A percentile compares a stretch with the other conserved stretches of the same genome.
Conservation (phyloP, 2,329 filamentous ascomycete genomes). For the Nannizziopsis barbatae region DNA sequence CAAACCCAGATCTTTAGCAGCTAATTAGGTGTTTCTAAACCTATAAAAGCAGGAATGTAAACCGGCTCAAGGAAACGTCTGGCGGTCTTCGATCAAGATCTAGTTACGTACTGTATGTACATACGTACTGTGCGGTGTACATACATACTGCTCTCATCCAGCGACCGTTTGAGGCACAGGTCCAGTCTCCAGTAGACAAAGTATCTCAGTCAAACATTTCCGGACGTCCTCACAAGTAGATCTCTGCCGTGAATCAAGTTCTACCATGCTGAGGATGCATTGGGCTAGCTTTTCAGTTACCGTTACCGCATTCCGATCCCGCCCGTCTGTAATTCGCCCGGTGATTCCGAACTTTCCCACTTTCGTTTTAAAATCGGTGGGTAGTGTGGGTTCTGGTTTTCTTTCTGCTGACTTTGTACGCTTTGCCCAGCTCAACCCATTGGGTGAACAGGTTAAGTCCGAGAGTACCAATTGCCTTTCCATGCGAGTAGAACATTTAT, state of each 20-base stretch:
- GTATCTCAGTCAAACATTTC: conserved; percentile 22
- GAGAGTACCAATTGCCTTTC: conserved; percentile 37
- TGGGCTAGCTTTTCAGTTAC: conserved; percentile 26
- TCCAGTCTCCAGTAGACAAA: not conserved
- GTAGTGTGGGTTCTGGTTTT: conserved; percentile 21
- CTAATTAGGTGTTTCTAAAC: too few relatives aligned
- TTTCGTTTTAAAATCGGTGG: conserved; percentile 30
- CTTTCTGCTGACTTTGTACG: conserved; percentile 3
- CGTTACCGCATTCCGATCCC: not conserved
- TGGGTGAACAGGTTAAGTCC: conserved; percentile 27
- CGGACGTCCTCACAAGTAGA: conserved; percentile 32
- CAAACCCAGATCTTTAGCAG: too few relatives aligned
- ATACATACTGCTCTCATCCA: too few relatives aligned
- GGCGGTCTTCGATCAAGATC: too few relatives aligned
- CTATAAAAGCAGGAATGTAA: too few relatives aligned
- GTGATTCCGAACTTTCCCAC: conserved; percentile 18
- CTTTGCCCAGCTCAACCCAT: conserved; percentile 4
- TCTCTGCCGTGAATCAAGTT: conserved; percentile 26
- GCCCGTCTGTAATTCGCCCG: not conserved
- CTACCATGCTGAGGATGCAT: conserved; percentile 36
- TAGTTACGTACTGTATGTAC: too few relatives aligned
- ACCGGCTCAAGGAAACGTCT: too few relatives aligned
- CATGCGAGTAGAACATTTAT: conserved; percentile 42
- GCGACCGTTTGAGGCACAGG: too few relatives aligned
- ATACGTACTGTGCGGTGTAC: too few relatives aligned